A percentile compares a stretch with the other conserved stretches of the same genome.
phyloP scores from a whole-genome alignment of 2,329 filamentous ascomycete genomes.

The Cladosporium sphaerospermum region DNA sequence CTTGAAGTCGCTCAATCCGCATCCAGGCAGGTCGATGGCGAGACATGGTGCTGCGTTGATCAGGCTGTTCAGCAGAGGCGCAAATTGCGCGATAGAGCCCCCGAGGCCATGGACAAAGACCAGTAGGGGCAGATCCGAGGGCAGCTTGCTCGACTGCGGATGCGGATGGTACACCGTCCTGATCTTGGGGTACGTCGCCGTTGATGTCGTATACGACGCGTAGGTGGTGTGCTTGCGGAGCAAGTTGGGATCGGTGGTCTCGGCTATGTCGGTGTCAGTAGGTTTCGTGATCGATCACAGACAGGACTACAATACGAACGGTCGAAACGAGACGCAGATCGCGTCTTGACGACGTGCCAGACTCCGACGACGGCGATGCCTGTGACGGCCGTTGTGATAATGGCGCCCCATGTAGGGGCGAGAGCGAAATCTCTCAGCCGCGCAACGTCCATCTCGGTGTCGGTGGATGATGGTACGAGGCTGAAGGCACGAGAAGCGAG shows the following conservation, averaged over 20 bases:
- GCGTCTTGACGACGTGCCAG: slow-evolving; percentile 1
- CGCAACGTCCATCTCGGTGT: neutral
- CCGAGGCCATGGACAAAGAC: slow-evolving; percentile 91
- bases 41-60: slow-evolving; percentile 78
- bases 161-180: slow-evolving; percentile 81
- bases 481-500: no score
- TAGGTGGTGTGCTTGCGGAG: slow-evolving; percentile 69
- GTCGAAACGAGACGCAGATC: neutral
- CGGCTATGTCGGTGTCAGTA: neutral
- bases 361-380: neutral
- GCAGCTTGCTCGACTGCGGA: slow-evolving; percentile 74
- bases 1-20: slow-evolving; percentile 70
- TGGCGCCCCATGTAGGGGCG: slow-evolving; percentile 2
- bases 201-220: slow-evolving; percentile 64
- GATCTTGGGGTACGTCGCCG: slow-evolving; percentile 65
- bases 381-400: neutral
- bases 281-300: neutral
- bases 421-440: neutral
- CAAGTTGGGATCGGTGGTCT: slow-evolving; percentile 65
- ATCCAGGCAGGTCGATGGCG: slow-evolving; percentile 85
- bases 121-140: slow-evolving; percentile 68
- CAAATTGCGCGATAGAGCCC: slow-evolving; percentile 86
- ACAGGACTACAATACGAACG: neutral
- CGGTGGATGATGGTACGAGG: neutral
- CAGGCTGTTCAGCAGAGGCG: slow-evolving; percentile 71